Conservation (phyloP, 805 yeast genomes). For the Suhomyces sp. region DNA sequence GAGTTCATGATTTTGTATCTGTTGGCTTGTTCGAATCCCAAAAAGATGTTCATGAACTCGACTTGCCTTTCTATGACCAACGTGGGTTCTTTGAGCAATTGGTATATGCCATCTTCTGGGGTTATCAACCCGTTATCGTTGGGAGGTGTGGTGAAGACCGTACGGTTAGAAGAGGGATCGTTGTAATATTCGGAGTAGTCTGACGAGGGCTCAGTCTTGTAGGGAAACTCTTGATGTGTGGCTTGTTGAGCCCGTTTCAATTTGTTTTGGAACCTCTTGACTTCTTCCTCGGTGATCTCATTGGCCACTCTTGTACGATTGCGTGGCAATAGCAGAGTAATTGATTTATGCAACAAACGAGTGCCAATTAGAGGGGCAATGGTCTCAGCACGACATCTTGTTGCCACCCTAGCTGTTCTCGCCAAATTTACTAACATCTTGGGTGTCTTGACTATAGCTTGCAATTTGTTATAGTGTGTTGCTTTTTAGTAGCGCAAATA, state of each 20-base stretch:
- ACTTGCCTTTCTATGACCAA: slow-evolving; percentile 83
- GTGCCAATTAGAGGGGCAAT: not conserved
- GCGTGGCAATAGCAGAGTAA: slow-evolving; percentile 1
- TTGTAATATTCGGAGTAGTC: slow-evolving; percentile 18
- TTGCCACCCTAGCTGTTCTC: not conserved
- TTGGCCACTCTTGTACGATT: slow-evolving; percentile 25
- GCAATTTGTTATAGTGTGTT: not conserved
- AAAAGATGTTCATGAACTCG: slow-evolving; percentile 80
- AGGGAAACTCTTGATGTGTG: slow-evolving; percentile 18
- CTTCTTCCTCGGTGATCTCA: slow-evolving; percentile 39
- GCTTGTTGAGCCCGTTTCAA: slow-evolving; percentile 10
- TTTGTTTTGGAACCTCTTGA: slow-evolving; percentile 12
- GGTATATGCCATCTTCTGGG: slow-evolving; percentile 56
- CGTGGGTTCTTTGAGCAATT: slow-evolving; percentile 73
- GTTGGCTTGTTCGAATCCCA: slow-evolving; percentile 93
- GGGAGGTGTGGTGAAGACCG: slow-evolving; percentile 36
- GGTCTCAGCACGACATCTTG: not conserved
- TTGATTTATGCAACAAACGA: not conserved
- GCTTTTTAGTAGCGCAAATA: not conserved
- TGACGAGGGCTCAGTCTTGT: slow-evolving; percentile 27
- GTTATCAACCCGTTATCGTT: slow-evolving; percentile 52
- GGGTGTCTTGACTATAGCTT: not conserved
- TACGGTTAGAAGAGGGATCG: slow-evolving; percentile 29
- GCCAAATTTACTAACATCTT: not conserved
- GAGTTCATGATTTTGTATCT: slow-evolving; percentile 71